These are phyloP conservation scores for Sclerotinia sclerotiorum DNA, from an alignment of 2,329 filamentous ascomycete species.

Conservation along the genomic window DNA sequence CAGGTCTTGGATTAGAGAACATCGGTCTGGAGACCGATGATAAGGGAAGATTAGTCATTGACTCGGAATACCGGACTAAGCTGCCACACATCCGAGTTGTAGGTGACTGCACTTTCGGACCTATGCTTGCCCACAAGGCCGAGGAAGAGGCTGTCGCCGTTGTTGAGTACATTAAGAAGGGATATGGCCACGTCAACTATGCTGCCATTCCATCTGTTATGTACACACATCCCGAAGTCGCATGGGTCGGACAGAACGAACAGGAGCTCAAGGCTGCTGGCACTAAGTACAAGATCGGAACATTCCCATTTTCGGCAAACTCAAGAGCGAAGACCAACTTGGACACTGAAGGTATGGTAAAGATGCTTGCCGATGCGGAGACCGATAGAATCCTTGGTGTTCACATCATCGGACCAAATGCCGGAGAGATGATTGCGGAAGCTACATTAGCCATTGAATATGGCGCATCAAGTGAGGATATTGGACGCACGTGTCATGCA, in stretches of 20 bases:
- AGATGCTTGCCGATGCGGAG: slow-evolving; percentile 94
- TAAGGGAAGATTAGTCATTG: slow-evolving; percentile 90
- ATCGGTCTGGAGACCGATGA: slow-evolving; percentile 90
- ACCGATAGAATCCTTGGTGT: slow-evolving; percentile 93
- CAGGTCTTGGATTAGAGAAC: slow-evolving; percentile 89
- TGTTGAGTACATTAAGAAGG: slow-evolving; percentile 97
- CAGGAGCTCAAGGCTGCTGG: slow-evolving; percentile 88
- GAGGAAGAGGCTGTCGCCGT: slow-evolving; percentile 96
- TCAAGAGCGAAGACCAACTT: slow-evolving; percentile 98
- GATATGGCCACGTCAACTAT: slow-evolving; percentile 98
- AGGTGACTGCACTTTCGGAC: slow-evolving; percentile 93
- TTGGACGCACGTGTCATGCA: slow-evolving; percentile 91
- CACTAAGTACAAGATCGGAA: slow-evolving; percentile 88
- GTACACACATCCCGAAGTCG: slow-evolving; percentile 98
- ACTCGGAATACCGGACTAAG: slow-evolving; percentile 98
- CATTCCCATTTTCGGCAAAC: slow-evolving; percentile 97
- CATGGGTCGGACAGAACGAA: slow-evolving; percentile 98
- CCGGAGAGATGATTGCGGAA: slow-evolving; percentile 99
- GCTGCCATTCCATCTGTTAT: slow-evolving; percentile 96
- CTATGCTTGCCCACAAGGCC: slow-evolving; percentile 99
- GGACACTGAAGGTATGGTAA: slow-evolving; percentile 92
- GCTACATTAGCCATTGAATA: slow-evolving; percentile 94
- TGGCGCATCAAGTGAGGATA: slow-evolving; percentile 91
- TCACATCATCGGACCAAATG: slow-evolving; percentile 94
- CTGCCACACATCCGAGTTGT: slow-evolving; percentile 95